These are phyloP conservation scores for Hypholoma fasciculare DNA, from an alignment of 768 basidiomycete species.

Conservation along the genomic window DNA sequence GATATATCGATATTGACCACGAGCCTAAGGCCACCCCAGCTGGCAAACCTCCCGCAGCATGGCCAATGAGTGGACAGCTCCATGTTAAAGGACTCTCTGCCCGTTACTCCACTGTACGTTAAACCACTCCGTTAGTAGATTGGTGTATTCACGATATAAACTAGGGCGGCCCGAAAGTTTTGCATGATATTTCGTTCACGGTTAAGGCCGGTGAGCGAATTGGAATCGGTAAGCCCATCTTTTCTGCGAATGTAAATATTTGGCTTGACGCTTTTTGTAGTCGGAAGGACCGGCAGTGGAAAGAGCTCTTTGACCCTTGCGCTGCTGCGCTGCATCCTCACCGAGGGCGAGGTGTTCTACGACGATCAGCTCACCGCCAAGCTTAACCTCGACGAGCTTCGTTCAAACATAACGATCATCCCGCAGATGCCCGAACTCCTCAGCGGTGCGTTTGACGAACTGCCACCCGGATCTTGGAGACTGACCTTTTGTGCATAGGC, in stretches of 20 bases:
- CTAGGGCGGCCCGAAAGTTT: conserved; percentile 49
- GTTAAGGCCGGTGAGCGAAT: conserved; percentile 57
- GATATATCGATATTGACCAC: conserved; percentile 58
- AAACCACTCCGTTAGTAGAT: not conserved
- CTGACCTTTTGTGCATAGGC: conserved; percentile 22
- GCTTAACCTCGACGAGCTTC: conserved; percentile 54
- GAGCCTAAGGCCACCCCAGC: conserved; percentile 42
- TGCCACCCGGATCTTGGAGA: not conserved
- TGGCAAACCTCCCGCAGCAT: conserved; percentile 62
- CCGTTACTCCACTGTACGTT: conserved; percentile 42
- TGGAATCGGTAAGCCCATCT: conserved; percentile 39
- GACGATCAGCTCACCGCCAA: conserved; percentile 47
- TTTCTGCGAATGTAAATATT: not conserved
- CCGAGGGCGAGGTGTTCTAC: conserved; percentile 51
- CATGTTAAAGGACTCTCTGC: conserved; percentile 56
- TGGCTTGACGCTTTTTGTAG: conserved; percentile 4
- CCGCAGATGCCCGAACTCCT: conserved; percentile 41
- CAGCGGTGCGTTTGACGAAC: conserved; percentile 18
- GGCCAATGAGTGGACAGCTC: conserved; percentile 63
- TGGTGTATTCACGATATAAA: not conserved
- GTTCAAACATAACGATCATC: conserved; percentile 59
- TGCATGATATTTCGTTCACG: conserved; percentile 55
- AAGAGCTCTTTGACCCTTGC: conserved; percentile 44
- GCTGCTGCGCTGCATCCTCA: conserved; percentile 53
- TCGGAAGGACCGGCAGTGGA: conserved; percentile 28